Conservation (phyloP, 1,284 basidiomycete species). For the Xerocomus minutiporus region DNA sequence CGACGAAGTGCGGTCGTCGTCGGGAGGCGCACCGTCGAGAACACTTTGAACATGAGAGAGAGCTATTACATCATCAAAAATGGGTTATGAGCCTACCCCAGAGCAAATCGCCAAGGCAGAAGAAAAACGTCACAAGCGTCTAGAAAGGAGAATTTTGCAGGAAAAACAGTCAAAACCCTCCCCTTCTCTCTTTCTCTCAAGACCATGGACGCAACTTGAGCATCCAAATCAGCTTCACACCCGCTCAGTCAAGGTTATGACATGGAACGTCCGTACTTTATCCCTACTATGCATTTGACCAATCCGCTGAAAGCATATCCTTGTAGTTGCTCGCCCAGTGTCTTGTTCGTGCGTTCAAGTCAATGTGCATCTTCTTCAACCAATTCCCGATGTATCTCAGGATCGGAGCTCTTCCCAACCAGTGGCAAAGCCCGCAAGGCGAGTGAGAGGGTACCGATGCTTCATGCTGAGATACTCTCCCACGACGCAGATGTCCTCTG, state of each 20-base stretch:
- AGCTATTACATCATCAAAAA: slow-evolving; percentile 27
- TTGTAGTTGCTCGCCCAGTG: slow-evolving; percentile 69
- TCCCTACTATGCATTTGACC: slow-evolving; percentile 3
- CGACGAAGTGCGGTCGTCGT: slow-evolving; percentile 26
- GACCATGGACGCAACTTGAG: slow-evolving; percentile 50
- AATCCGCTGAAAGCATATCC: slow-evolving; percentile 12
- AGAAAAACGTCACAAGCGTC: slow-evolving; percentile 39
- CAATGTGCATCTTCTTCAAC: background rate
- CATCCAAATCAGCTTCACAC: slow-evolving; percentile 4
- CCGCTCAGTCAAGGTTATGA: slow-evolving; percentile 51
- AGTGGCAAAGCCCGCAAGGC: slow-evolving; percentile 74
- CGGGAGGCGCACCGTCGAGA: slow-evolving; percentile 34
- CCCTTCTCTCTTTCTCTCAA: slow-evolving; percentile 36
- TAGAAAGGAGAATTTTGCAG: slow-evolving; percentile 39
- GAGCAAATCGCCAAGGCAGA: slow-evolving; percentile 54
- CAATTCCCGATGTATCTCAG: slow-evolving; percentile 36
- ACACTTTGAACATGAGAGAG: slow-evolving; percentile 17
- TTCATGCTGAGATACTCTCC: slow-evolving; percentile 65
- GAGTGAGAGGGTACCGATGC: slow-evolving; percentile 66
- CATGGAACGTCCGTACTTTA: slow-evolving; percentile 68
- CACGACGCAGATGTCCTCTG: slow-evolving; percentile 76
- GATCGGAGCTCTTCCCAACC: slow-evolving; percentile 80
- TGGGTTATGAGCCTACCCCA: slow-evolving; percentile 38
- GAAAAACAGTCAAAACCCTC: background rate
- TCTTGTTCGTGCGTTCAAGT: slow-evolving; percentile 62